A percentile compares a stretch with the other conserved stretches of the same genome.
These are phyloP conservation scores for Carex littledalei DNA, from an alignment of 176 grass and related monocot species.

Conservation along the genomic window DNA sequence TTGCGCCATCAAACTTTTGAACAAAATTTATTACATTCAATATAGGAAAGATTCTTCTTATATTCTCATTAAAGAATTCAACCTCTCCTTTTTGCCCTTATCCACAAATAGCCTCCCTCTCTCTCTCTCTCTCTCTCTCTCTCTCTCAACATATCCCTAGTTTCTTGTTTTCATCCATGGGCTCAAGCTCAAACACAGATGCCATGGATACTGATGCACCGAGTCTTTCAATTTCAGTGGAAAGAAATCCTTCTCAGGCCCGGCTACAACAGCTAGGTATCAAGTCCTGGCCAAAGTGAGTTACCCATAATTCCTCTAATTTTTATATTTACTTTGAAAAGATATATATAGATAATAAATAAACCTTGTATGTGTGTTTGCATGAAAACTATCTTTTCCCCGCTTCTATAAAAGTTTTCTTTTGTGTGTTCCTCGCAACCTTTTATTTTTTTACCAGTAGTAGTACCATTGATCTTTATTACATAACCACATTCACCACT, in stretches of 20 bases:
- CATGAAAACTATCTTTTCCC: too few relatives aligned
- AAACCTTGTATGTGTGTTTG: too few relatives aligned
- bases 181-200: constrained; percentile 53
- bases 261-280: constrained; percentile 73
- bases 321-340: not conserved
- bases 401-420: too few relatives aligned
- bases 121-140: not conserved
- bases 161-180: constrained; percentile 35
- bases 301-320: not conserved
- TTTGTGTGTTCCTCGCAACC: too few relatives aligned
- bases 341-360: too few relatives aligned
- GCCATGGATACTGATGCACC: constrained; percentile 55
- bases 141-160: not conserved
- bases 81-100: constrained; percentile 25
- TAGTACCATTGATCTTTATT: not conserved
- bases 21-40: constrained; percentile 13
- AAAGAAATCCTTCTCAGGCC: constrained; percentile 52
- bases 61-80: constrained; percentile 17
- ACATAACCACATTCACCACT: not conserved
- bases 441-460: too few relatives aligned
- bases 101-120: not conserved
- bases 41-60: constrained; percentile 6
- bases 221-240: constrained; percentile 44
- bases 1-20: not conserved
- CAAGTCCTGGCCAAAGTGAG: constrained; percentile 96